Base-by-base conservation (phyloP, 257 asterid genomes). In the Lycium barbarum region DNA sequence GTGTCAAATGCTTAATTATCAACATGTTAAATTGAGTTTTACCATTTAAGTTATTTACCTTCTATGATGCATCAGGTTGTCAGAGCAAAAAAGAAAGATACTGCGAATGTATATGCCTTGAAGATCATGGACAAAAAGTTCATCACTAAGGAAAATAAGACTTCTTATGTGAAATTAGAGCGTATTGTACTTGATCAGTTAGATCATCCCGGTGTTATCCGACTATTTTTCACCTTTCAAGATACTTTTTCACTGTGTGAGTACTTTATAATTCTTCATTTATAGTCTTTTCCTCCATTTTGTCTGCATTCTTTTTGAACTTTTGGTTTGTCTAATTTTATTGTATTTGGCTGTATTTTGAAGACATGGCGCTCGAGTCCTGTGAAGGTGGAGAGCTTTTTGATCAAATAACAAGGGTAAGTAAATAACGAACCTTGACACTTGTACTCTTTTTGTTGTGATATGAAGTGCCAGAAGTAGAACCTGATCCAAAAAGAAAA, bases 331-430 rank as follows among this genome's bases (percentile, higher is more conserved):
- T 79, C 58, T 87, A 70, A 84, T 88, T 87, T 55, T 67, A 66
- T 57, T 84, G 84, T 74, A 54, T 88, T 83, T 83, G 54, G 72
- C 83, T 90, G 9, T 84, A 65, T 89, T 88, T 66, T 87, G 90
- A 87, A 95, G 99, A 95, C 86, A 97, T 97, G 99, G 99, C 92
- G n/a, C 98, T 97, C 26, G 99, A 97, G 87, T 97, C 99, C 15
- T 97, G 99, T 88, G 99, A 97, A 76, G 99, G 99, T 14, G 99
- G 99, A 70, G 99, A 97, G 87, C 99, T 97, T 88, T 97, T 97
- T 63, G 99, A 97, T 88, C 98, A 97, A 89, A 94, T 97, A 87
- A 92, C 94, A 83, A 93, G 98, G 95, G 99, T 95, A 86, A 87
- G 94, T 88, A 43, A 84, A 57, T 33, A 47, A 76, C 0, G 82